Evolutionary conservation across 2,329 filamentous ascomycete species (phyloP).

Genomic region (Aureobasidium lini): DNA sequence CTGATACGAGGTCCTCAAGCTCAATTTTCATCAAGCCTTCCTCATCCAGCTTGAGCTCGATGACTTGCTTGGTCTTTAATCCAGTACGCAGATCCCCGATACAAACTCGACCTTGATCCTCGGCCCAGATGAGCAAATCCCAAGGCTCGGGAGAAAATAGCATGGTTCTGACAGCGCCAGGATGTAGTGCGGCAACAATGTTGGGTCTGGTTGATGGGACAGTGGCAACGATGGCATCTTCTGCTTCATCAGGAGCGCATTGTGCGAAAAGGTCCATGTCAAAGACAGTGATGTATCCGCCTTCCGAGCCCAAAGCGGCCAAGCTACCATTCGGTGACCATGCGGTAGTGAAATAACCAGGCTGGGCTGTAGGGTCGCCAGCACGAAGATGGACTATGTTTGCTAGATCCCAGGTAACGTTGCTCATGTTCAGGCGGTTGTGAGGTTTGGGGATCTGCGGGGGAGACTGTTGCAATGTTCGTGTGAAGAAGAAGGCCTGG

Average conservation of each 20-base stretch:
- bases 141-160: slow-evolving; percentile 82
- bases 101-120: slow-evolving; percentile 71
- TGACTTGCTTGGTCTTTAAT: slow-evolving; percentile 60
- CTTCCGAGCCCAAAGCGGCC: slow-evolving; percentile 71
- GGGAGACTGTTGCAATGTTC: slow-evolving; percentile 30
- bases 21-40: slow-evolving; percentile 50
- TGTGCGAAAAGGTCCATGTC: slow-evolving; percentile 44
- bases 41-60: slow-evolving; percentile 54
- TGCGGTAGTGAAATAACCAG: slow-evolving; percentile 66
- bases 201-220: slow-evolving; percentile 70
- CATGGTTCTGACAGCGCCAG: slow-evolving; percentile 83
- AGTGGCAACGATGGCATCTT: slow-evolving; percentile 60
- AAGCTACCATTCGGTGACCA: slow-evolving; percentile 66
- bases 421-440: slow-evolving; percentile 27
- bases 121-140: slow-evolving; percentile 89
- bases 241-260: slow-evolving; percentile 23
- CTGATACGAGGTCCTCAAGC: slow-evolving; percentile 34
- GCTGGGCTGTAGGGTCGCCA: slow-evolving; percentile 29
- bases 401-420: slow-evolving; percentile 34
- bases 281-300: slow-evolving; percentile 71
- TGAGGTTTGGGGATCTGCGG: slow-evolving; percentile 32
- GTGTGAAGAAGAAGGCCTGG: slow-evolving; percentile 73
- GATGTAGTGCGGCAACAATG: slow-evolving; percentile 26
- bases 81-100: slow-evolving; percentile 65
- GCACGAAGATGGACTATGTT: slow-evolving; percentile 36